A percentile compares a stretch with the other conserved stretches of the same genome.
Conservation (phyloP, 148 eudicot species). For the Cornus suecica region DNA sequence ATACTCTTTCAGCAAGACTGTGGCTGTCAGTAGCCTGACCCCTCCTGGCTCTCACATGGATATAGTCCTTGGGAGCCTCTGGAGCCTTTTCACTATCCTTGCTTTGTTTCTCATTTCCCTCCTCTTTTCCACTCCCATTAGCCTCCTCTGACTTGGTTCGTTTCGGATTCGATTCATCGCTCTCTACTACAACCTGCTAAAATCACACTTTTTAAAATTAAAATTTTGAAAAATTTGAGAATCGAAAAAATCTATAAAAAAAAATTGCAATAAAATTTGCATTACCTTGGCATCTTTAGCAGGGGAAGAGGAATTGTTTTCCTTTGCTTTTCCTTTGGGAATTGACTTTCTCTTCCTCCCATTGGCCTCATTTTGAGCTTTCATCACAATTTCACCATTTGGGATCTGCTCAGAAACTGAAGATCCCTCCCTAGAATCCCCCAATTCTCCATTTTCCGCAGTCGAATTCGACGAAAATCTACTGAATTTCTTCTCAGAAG, state of each 20-base stretch:
- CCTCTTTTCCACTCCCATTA: constrained; percentile 17
- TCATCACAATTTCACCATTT: constrained; percentile 36
- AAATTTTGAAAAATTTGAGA: neutral
- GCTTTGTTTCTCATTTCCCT: constrained; percentile 17
- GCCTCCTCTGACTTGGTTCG: constrained; percentile 39
- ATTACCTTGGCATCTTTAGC: constrained; percentile 32
- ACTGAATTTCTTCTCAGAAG: constrained; percentile 20
- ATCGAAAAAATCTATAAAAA: neutral
- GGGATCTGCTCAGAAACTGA: constrained; percentile 81
- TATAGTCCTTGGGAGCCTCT: constrained; percentile 56
- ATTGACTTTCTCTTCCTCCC: constrained; percentile 70
- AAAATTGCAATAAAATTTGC: neutral
- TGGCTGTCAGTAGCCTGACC: constrained; percentile 60
- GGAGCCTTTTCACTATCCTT: constrained; percentile 35
- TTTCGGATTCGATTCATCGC: constrained; percentile 38
- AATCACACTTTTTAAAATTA: neutral
- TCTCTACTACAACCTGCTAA: constrained; percentile 30
- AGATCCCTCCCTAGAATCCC: constrained; percentile 69
- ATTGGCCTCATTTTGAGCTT: constrained; percentile 38
- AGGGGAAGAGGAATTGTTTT: constrained; percentile 19
- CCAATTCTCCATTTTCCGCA: constrained; percentile 29
- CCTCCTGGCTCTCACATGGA: constrained; percentile 68
- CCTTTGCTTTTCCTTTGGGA: constrained; percentile 52
- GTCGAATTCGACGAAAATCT: constrained; percentile 18
- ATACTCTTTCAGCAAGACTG: constrained; percentile 73